Base-by-base conservation (phyloP, 2,329 filamentous ascomycete genomes). In the Diaporthe vaccinii region DNA sequence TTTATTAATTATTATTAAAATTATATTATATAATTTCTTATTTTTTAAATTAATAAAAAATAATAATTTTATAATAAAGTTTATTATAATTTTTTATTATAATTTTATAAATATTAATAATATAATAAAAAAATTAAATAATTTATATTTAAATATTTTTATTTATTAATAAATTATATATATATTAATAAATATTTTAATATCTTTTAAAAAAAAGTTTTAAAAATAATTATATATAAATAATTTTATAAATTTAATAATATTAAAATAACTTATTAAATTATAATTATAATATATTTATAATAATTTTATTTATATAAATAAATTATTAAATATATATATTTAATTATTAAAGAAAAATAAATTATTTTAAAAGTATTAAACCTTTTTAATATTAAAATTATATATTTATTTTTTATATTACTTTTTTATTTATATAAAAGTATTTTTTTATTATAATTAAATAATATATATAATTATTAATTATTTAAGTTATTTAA, bases 91-190 rank as follows among this genome's bases (percentile, higher is more conserved):
- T n/a, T n/a, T n/a, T n/a, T n/a, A n/a, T n/a, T n/a, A n/a, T n/a
- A n/a, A n/a, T n/a, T n/a, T n/a, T n/a, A n/a, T n/a, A n/a, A n/a
- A 20, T 59, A 41, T 4, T 46, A 46, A 17, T 25, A 58, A 28
- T 14, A 28, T 5, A 20, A 25, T n/a, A n/a, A 72, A 14, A 22
- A 55, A 57, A n/a, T 31, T 57, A 59, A 57, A 41, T 41, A 72
- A 31, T 28, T 22, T 28, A 59, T 72, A 41, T 9, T 55, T 55
- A 20, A 39, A n/a, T 15, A 25, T 15, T 59, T 72, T 72, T 9
- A 44, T 72, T 58, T 25, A 15, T 25, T 72, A 55, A 46, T 57
- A 57, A n/a, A 55, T 7, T 55, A 31, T 55, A 72, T 57, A 72
- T 3, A 31, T 41, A 39, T 57, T 72, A 72, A n/a, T n/a, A n/a